Evolutionary conservation across 176 grass and related monocot species (phyloP), one percentile per base, ranked within the genome.

Genomic region (Olyra latifolia): DNA sequence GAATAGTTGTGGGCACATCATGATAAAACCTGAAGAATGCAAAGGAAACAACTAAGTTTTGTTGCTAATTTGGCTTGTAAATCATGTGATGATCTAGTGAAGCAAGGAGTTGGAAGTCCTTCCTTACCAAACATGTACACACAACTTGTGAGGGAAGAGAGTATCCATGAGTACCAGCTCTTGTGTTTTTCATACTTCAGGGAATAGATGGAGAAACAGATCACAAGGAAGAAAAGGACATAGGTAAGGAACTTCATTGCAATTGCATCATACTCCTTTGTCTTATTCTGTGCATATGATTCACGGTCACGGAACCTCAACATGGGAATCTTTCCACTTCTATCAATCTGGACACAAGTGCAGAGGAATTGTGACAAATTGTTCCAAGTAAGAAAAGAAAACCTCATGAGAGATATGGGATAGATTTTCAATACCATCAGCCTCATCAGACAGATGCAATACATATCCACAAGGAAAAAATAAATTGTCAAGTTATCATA

Each of bases 91-190:
- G 0, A 88, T 71, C 15, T 17, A 28, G 35, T 23, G 44, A 30
- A 69, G 22, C 8, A 6, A 22, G 20, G 12, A 35, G 22, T 72
- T 39, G 22, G 22, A 83, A 62, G 40, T 11, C 41, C 48, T 50
- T 82, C n/a, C 88, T 71, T 96, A 99, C 97, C 97, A 80, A 99
- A 99, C 97, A 96, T 96, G 89, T 99, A 99, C 13, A 99, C 97
- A 66, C 93, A 99, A 73, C 90, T 99, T 67, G 97, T 99, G 76
- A 93, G 79, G 78, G 97, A 99, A 59, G 97, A 99, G 48, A 99
- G 92, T 91, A 99, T 96, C 97, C 97, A 99, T 2, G 97, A 99
- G 85, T 99, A 99, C 97, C 97, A 99, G 87, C 97, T 96, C 89
- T 87, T 99, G 61, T 99, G 97, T 67, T 89, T 85, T 49, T 99